phyloP scores from a whole-genome alignment of 1,284 basidiomycete species.

The Kwoniella shivajii region DNA sequence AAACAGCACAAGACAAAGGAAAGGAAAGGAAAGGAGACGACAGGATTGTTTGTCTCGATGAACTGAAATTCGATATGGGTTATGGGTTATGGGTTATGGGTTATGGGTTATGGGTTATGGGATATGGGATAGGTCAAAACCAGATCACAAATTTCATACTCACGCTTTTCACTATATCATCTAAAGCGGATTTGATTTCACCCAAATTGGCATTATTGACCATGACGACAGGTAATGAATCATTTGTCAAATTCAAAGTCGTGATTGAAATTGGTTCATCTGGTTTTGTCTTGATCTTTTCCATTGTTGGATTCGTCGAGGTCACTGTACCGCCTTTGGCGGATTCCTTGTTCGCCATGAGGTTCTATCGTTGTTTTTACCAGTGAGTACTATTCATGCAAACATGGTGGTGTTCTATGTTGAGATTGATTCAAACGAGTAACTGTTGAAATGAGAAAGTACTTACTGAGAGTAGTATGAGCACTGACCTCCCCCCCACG shows the following conservation, averaged over 20 bases:
- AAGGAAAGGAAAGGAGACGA: not conserved
- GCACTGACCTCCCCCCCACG: not conserved
- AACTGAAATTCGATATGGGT: not conserved
- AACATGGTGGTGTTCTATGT: too few species aligned
- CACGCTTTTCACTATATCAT: slow-evolving; percentile 86
- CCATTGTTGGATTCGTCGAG: not conserved
- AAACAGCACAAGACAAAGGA: not conserved
- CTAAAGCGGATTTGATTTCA: slow-evolving; percentile 86
- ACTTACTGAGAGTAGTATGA: too few species aligned
- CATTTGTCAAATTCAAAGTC: slow-evolving; percentile 29
- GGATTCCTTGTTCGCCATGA: too few species aligned
- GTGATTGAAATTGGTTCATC: not conserved
- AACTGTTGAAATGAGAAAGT: too few species aligned
- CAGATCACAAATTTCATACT: too few species aligned
- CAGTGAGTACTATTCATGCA: too few species aligned
- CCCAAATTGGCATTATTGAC: slow-evolving; percentile 78
- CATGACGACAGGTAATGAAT: slow-evolving; percentile 60
- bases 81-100: too few species aligned
- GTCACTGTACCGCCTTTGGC: too few species aligned
- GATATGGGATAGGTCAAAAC: too few species aligned
- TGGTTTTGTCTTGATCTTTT: not conserved
- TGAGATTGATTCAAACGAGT: too few species aligned
- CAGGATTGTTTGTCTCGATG: not conserved
- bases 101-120: too few species aligned
- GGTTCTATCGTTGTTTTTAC: too few species aligned